A percentile compares a stretch with the other conserved stretches of the same genome.
Evolutionary conservation across 2,329 filamentous ascomycete species (phyloP).

Genomic region (Phialophora chinensis): DNA sequence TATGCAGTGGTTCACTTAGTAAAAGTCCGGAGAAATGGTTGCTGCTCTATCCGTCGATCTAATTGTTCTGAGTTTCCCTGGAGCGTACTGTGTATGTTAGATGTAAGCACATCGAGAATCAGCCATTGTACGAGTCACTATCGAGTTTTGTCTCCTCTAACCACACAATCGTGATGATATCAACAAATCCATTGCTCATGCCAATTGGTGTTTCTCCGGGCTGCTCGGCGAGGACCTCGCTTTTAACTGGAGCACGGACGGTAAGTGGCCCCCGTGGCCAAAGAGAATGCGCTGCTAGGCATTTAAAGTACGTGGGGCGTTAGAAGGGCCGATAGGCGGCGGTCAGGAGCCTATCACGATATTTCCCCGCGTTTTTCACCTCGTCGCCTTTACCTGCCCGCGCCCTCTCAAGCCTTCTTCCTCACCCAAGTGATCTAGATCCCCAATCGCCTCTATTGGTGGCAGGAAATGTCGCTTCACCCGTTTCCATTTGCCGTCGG

Average conservation of each 20-base stretch:
- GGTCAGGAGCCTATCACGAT: too few relatives aligned
- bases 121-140: neutral
- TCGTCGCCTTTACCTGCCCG: neutral
- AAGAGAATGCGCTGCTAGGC: neutral
- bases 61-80: neutral
- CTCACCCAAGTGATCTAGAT: neutral
- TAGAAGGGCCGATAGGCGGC: neutral
- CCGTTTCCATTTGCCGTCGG: conserved; percentile 5
- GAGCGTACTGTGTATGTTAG: neutral
- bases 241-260: neutral
- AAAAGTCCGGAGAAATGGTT: neutral
- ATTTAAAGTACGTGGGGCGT: neutral
- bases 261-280: neutral
- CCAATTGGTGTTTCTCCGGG: conserved; percentile 7
- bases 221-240: neutral
- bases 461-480: neutral
- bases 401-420: neutral
- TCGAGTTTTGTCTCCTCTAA: neutral
- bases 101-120: neutral
- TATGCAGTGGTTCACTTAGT: neutral
- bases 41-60: neutral
- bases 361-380: neutral
- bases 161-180: neutral
- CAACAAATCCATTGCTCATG: neutral
- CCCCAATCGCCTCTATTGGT: neutral